Base-by-base conservation (phyloP, 192 early-diverging fungal species). In the Chytriomyces sp. region DNA sequence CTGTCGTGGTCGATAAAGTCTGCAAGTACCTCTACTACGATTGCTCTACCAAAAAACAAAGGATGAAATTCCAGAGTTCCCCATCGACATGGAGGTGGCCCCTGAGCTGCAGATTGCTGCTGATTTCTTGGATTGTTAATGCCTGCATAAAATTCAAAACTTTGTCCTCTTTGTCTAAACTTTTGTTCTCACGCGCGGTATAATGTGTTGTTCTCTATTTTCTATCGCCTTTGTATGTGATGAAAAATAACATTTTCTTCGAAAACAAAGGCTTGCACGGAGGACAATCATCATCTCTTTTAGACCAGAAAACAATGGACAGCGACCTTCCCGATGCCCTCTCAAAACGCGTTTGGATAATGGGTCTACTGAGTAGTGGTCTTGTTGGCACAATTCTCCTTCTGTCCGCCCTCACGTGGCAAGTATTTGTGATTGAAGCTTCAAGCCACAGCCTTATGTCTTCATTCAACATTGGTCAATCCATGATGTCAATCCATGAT, bases 11-110 rank as follows among this genome's bases (percentile, higher is more conserved):
- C 37, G 96, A 99, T 71, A 93, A 91, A 59, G 93, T 98, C 12
- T 95, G 93, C 85, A 89, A 93, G 65, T 98, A 96, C 75, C 86
- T 97, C 39, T 91, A 93, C 78, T 97, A 95, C 82, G 96, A 96
- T 83, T 90, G 76, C 77, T 82, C 60, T 89, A 87, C 76, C 84
- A 82, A 17, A 88, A 89, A 62, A 82, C 85, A 10, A 74, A 81
- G 7, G 81, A 80, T 26, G 92, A 94, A 61, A 90, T 94, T 30
- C 96, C 97, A 41, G 92, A 94, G 72, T 98, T 98, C 76, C 77
- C 80, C 22, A 93, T 99, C 66, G 86, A 96, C 12, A 86, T 93
- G 22, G 91, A 96, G 73, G 84, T 94, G 19, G 92, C 92, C 0
- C 77, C 96, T 59, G 97, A 99, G 73, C 84, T 96, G 19, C 73